These are phyloP conservation scores for Solanum chacoense DNA, from an alignment of 305 asterid species.

Conservation along the genomic window DNA sequence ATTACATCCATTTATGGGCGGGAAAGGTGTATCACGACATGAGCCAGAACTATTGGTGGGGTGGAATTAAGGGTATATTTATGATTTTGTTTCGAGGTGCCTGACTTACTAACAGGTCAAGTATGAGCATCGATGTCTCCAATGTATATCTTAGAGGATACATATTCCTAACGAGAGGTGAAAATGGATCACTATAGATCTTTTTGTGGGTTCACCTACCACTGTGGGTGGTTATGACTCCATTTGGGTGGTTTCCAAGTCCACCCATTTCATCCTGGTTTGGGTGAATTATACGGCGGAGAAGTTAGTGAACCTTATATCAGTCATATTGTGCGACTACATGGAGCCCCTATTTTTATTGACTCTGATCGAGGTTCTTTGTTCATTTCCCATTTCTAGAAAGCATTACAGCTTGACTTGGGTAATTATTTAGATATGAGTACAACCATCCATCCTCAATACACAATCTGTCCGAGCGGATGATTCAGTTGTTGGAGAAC, in stretches of 20 bases:
- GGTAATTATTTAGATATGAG: not conserved
- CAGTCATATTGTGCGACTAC: not conserved
- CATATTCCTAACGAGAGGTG: not conserved
- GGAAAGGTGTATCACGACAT: too few species aligned
- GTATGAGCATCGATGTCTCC: not conserved
- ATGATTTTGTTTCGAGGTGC: not conserved
- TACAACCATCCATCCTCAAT: not conserved
- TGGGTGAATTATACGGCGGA: not conserved
- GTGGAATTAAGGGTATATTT: not conserved
- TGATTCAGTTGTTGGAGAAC: not conserved
- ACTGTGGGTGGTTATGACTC: not conserved
- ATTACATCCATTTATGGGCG: not conserved
- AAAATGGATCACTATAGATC: not conserved
- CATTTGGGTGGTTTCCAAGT: not conserved
- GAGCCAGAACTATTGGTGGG: not conserved
- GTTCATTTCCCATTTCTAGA: not conserved
- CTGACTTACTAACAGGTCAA: not conserved
- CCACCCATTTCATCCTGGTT: not conserved
- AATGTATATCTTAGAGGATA: not conserved
- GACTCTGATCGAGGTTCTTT: not conserved
- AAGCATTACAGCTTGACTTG: not conserved
- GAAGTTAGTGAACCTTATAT: not conserved
- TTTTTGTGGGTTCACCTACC: not conserved
- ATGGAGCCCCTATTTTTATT: not conserved
- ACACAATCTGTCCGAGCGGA: rapidly evolving